Evolutionary conservation across 2,329 filamentous ascomycete species (phyloP), one percentile per base, ranked within the genome.

Genomic region (Blastomyces parvus): DNA sequence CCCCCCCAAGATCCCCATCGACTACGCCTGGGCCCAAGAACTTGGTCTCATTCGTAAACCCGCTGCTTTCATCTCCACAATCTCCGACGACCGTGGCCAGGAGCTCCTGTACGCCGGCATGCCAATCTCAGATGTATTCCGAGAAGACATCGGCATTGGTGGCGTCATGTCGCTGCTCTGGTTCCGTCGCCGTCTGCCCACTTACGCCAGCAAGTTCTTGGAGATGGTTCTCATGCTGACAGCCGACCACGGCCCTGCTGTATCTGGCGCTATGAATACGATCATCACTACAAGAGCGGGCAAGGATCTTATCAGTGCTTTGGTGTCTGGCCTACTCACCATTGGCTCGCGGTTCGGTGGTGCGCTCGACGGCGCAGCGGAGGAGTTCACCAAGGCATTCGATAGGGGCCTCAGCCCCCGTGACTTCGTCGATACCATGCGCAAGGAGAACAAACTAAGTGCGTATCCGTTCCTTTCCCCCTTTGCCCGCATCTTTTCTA

Each of bases 151-250:
- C 73, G 94, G 94, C 72, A 97, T 99, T 72, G 94, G 94, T 78
- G 94, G 94, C 88, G 94, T 99, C 82, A 99, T 99, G 94, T 97
- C 94, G 66, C 87, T 99, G 64, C 84, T 99, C 72, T 99, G 94
- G 94, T 99, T 99, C 91, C 93, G 94, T 75, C 92, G 94, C 80
- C 90, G 94, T 76, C 89, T 99, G 67, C 94, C 94, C 67, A 83
- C 88, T 75, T 97, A 97, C 78, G 94, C 94, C 74, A 95, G 91
- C 85, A 96, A 96, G 82, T 99, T 99, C 85, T 82, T 99, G 71
- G 94, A 99, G 85, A 99, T 99, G 94, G 94, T 99, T 69, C 93
- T 99, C 78, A 99, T 99, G 94, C 87, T 99, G 75, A 99, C 94
- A 75, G 94, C 94, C 72, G 94, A 99, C 76, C 94, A 99, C 87